A percentile compares a stretch with the other conserved stretches of the same genome.
phyloP scores from a whole-genome alignment of 768 basidiomycete genomes.

The Roridomyces roridus region DNA sequence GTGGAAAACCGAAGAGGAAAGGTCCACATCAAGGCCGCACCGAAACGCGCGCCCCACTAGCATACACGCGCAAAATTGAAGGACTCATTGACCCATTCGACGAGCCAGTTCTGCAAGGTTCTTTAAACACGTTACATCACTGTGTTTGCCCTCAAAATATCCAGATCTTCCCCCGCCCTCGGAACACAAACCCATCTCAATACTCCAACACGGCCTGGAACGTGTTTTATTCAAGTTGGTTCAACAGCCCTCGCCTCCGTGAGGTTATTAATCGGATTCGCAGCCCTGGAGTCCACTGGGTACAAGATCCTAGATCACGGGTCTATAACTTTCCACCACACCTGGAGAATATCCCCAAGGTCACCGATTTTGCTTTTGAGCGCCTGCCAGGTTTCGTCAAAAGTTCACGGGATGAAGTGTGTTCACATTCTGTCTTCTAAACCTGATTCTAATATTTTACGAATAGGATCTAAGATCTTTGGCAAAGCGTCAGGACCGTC shows the following conservation, averaged over 20 bases:
- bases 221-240: conserved; percentile 81
- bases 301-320: conserved; percentile 83
- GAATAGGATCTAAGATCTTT: conserved; percentile 68
- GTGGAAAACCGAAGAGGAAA: neutral
- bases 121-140: neutral
- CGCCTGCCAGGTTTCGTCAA: conserved; percentile 74
- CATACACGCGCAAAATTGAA: conserved; percentile 39
- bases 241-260: neutral
- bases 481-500: conserved; percentile 60
- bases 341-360: conserved; percentile 75
- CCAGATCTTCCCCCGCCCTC: conserved; percentile 52
- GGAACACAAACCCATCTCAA: conserved; percentile 62
- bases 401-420: conserved; percentile 78
- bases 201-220: conserved; percentile 69
- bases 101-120: conserved; percentile 24
- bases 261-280: conserved; percentile 4
- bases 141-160: neutral
- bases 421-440: neutral
- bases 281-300: conserved; percentile 89
- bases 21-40: neutral
- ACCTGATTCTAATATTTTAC: neutral
- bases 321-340: conserved; percentile 85
- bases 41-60: conserved; percentile 6
- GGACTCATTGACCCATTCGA: conserved; percentile 36
- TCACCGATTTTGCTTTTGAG: conserved; percentile 86